phyloP scores from a whole-genome alignment of 345 rosid genomes.

The Hibiscus tridactylites region DNA sequence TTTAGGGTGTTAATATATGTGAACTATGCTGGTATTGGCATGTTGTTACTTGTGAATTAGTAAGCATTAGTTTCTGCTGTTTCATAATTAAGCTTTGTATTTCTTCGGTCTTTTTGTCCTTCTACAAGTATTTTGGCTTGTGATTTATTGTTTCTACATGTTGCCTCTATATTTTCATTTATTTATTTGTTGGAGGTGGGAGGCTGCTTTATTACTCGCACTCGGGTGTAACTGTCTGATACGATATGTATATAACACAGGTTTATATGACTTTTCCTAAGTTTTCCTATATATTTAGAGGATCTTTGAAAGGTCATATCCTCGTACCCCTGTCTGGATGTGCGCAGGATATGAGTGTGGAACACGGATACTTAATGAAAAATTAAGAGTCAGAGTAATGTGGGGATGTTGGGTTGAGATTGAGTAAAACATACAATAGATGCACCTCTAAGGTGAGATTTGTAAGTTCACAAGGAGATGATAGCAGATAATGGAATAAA shows the following conservation, averaged over 20 bases:
- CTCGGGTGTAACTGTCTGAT: no score
- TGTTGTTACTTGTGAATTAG: background rate
- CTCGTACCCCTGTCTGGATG: no score
- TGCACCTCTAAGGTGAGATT: background rate
- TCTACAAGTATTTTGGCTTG: background rate
- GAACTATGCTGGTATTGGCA: background rate
- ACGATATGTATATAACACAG: no score
- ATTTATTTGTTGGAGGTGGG: background rate
- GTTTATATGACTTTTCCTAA: no score
- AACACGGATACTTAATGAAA: no score
- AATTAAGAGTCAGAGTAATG: no score
- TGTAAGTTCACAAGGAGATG: background rate
- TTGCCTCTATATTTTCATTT: background rate
- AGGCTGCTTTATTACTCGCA: no score
- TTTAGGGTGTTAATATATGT: background rate
- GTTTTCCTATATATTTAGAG: no score
- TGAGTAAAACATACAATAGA: background rate
- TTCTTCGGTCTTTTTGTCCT: background rate
- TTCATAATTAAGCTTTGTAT: background rate
- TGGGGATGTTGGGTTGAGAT: background rate
- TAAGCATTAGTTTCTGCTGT: background rate
- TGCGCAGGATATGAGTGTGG: no score
- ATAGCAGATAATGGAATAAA: background rate
- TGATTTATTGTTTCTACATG: constrained; percentile 1
- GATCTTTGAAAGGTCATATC: no score